A percentile compares a stretch with the other conserved stretches of the same genome.
phyloP scores from a whole-genome alignment of 306 rosid species.

The Argentina anserina region DNA sequence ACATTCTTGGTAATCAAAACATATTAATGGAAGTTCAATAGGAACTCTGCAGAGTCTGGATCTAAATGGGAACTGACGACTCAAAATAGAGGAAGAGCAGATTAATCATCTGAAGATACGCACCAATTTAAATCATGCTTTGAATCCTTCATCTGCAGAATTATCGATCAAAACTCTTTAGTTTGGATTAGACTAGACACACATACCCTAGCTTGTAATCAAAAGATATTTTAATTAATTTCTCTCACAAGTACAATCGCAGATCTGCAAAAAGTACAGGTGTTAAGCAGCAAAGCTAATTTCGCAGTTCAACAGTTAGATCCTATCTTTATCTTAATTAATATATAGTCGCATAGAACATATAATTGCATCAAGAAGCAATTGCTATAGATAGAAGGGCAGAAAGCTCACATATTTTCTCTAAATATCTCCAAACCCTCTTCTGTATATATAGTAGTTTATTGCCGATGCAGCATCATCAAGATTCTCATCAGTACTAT shows the following conservation, averaged over 20 bases:
- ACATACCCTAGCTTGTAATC: constrained; percentile 30
- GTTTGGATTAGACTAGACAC: neutral
- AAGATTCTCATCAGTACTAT: constrained; percentile 87
- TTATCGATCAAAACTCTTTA: neutral
- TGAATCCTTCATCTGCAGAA: neutral
- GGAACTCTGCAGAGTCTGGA: constrained; percentile 9
- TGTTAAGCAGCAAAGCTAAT: neutral
- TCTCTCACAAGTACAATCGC: constrained; percentile 39
- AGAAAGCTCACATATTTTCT: constrained; percentile 19
- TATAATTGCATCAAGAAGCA: no score
- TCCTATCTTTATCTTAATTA: no score
- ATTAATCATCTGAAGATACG: neutral
- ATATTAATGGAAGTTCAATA: neutral
- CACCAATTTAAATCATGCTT: neutral
- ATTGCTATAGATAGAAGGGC: constrained; percentile 22
- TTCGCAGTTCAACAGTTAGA: neutral
- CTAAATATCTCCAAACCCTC: neutral
- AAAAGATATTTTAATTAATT: constrained; percentile 17
- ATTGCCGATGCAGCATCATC: constrained; percentile 99
- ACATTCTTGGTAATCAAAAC: neutral
- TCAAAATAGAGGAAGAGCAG: neutral
- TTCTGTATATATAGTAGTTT: constrained; percentile 50
- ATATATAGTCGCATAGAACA: no score
- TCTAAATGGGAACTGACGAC: constrained; percentile 11
- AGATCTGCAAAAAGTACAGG: constrained; percentile 40